These are phyloP conservation scores for Prinsepia uniflora DNA, from an alignment of 306 rosid species.

Conservation along the genomic window DNA sequence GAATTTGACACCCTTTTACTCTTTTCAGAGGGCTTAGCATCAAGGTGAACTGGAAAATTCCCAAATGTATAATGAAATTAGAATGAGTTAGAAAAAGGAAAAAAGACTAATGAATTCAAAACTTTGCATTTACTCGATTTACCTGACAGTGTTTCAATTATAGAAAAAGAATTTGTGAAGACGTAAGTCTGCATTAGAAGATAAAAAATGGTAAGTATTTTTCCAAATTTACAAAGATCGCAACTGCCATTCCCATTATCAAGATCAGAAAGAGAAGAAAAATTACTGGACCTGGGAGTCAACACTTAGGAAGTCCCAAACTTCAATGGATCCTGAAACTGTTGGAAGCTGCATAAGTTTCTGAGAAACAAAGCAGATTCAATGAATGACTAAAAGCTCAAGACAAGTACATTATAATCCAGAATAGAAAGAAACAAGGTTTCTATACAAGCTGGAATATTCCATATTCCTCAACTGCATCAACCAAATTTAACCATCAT, in stretches of 20 bases:
- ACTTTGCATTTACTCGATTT: slow-evolving; percentile 31
- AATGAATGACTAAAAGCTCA: slow-evolving; percentile 24
- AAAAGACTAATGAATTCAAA: slow-evolving; percentile 22
- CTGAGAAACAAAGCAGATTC: slow-evolving; percentile 44
- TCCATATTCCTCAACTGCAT: slow-evolving; percentile 22
- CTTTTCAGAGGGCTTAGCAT: slow-evolving; percentile 61
- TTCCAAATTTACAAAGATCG: not conserved
- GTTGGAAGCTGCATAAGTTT: slow-evolving; percentile 87
- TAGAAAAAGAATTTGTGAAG: slow-evolving; percentile 87
- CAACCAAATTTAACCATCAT: slow-evolving; percentile 13
- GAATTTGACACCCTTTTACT: slow-evolving; percentile 43
- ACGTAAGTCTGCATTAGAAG: slow-evolving; percentile 69
- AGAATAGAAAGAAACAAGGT: slow-evolving; percentile 16
- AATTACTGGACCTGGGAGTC: slow-evolving; percentile 81
- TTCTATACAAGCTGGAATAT: slow-evolving; percentile 16
- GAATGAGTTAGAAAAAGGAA: slow-evolving; percentile 3
- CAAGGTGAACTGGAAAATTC: slow-evolving; percentile 55
- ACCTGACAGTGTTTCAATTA: slow-evolving; percentile 92
- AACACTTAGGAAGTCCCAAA: slow-evolving; percentile 97
- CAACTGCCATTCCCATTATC: not conserved
- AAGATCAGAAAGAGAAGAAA: slow-evolving; percentile 17
- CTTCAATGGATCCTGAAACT: slow-evolving; percentile 96
- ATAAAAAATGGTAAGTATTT: slow-evolving; percentile 17
- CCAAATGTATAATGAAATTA: slow-evolving; percentile 28
- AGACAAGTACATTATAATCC: slow-evolving; percentile 13